Evolutionary conservation across 2,329 filamentous ascomycete genomes (phyloP).

Genomic region (Cryphonectria radicalis): DNA sequence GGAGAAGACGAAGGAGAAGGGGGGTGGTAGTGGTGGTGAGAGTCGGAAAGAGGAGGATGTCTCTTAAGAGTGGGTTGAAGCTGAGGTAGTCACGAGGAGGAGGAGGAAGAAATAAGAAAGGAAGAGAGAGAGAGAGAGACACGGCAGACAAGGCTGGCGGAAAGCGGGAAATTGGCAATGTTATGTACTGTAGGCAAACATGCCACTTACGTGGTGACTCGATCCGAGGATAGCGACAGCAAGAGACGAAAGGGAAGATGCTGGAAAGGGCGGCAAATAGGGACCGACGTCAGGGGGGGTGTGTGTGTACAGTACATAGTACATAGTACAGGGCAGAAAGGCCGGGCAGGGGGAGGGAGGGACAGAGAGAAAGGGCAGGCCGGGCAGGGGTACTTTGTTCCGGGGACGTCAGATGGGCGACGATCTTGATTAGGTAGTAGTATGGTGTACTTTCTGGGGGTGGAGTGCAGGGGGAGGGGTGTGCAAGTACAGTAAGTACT

Average conservation of each 20-base stretch:
- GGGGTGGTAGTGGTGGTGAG: background rate
- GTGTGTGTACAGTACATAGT: constrained; percentile 6
- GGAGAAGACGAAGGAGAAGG: background rate
- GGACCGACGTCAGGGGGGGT: constrained; percentile 18
- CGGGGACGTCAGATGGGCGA: constrained; percentile 1
- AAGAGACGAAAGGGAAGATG: constrained; percentile 28
- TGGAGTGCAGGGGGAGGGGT: background rate
- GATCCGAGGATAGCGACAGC: constrained; percentile 14
- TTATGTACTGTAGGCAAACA: constrained; percentile 13
- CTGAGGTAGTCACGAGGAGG: constrained; percentile 20
- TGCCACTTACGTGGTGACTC: constrained; percentile 16
- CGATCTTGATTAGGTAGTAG: constrained; percentile 6
- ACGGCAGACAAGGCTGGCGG: constrained; percentile 4
- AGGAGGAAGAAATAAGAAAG: background rate
- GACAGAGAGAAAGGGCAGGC: background rate
- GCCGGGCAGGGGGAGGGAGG: too few species aligned
- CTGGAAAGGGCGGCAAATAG: constrained; percentile 29
- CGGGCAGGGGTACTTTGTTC: constrained; percentile 12
- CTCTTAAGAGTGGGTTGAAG: background rate
- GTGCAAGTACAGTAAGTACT: background rate
- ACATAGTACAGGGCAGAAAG: constrained; percentile 6
- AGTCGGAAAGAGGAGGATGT: background rate
- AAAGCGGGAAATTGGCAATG: constrained; percentile 25
- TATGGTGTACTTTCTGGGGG: constrained; percentile 3
- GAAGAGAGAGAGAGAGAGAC: background rate